phyloP scores from a whole-genome alignment of 176 grass and related monocot species.

The Tuctoria greenei region DNA sequence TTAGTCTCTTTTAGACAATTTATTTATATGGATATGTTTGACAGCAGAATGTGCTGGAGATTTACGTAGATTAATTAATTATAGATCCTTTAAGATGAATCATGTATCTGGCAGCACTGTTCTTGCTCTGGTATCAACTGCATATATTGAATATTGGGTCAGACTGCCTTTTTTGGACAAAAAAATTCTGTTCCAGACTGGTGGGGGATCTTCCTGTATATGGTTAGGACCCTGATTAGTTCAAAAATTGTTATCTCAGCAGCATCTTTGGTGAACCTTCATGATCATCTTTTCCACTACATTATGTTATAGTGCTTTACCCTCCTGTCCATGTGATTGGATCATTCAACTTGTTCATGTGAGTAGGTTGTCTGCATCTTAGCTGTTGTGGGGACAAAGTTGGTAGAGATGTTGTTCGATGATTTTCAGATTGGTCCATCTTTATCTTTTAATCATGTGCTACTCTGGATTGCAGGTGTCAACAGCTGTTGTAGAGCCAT shows the following conservation, averaged over 20 bases:
- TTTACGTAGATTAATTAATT: neutral
- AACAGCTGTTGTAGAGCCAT: constrained; percentile 98
- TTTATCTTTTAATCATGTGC: constrained; percentile 31
- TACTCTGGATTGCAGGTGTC: constrained; percentile 69
- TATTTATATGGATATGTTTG: neutral
- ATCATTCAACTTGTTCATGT: constrained; percentile 26
- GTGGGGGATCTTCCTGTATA: constrained; percentile 13
- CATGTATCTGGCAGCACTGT: neutral
- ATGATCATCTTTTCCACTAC: neutral
- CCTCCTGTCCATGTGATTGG: constrained; percentile 30
- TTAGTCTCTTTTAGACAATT: neutral
- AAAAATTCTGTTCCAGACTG: neutral
- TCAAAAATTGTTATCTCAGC: neutral
- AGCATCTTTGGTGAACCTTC: constrained; percentile 9
- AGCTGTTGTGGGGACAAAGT: constrained; percentile 41
- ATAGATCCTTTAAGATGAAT: neutral
- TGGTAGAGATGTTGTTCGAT: constrained; percentile 16
- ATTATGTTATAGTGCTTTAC: constrained; percentile 22
- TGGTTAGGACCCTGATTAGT: neutral
- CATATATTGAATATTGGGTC: constrained; percentile 8
- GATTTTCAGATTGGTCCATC: constrained; percentile 2
- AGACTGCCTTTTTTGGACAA: neutral
- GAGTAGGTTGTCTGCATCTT: constrained; percentile 41
- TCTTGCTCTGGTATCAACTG: neutral
- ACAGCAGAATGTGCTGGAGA: neutral